Conservation (phyloP, 495 filamentous ascomycete species). For the Glonium stellatum region DNA sequence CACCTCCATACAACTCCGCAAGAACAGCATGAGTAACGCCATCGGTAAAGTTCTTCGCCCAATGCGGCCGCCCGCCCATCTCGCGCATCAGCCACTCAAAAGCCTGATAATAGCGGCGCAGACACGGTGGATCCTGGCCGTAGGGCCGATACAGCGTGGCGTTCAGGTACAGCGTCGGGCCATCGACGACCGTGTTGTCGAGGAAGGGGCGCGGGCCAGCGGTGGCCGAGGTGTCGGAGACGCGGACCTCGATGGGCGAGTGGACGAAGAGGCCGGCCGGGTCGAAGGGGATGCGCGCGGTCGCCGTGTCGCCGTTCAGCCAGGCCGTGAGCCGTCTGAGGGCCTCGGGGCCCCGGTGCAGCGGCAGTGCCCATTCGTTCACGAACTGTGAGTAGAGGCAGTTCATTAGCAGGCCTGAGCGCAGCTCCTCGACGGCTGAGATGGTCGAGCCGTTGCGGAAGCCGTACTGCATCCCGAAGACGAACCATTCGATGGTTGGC, state of each 20-base stretch:
- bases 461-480: slow-evolving; percentile 93
- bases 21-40: slow-evolving; percentile 49
- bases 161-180: slow-evolving; percentile 87
- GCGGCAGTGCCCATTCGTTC: slow-evolving; percentile 93
- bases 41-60: slow-evolving; percentile 89
- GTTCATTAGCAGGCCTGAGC: slow-evolving; percentile 82
- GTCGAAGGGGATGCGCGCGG: slow-evolving; percentile 67
- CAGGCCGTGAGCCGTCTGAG: slow-evolving; percentile 75
- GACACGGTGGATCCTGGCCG: slow-evolving; percentile 68
- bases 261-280: slow-evolving; percentile 78
- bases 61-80: slow-evolving; percentile 83
- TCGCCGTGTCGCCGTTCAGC: slow-evolving; percentile 59
- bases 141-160: slow-evolving; percentile 94
- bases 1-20: slow-evolving; percentile 46
- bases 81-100: slow-evolving; percentile 97
- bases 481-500: slow-evolving; percentile 85
- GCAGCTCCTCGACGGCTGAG: slow-evolving; percentile 69
- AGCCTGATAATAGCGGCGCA: slow-evolving; percentile 76
- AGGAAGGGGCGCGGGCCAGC: slow-evolving; percentile 62
- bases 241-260: slow-evolving; percentile 86
- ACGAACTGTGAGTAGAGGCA: slow-evolving; percentile 95
- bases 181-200: slow-evolving; percentile 59
- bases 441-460: slow-evolving; percentile 62
- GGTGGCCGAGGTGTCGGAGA: slow-evolving; percentile 63
- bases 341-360: slow-evolving; percentile 84